These are phyloP conservation scores for Bipolaris cookei DNA, from an alignment of 2,329 filamentous ascomycete species.

Conservation along the genomic window DNA sequence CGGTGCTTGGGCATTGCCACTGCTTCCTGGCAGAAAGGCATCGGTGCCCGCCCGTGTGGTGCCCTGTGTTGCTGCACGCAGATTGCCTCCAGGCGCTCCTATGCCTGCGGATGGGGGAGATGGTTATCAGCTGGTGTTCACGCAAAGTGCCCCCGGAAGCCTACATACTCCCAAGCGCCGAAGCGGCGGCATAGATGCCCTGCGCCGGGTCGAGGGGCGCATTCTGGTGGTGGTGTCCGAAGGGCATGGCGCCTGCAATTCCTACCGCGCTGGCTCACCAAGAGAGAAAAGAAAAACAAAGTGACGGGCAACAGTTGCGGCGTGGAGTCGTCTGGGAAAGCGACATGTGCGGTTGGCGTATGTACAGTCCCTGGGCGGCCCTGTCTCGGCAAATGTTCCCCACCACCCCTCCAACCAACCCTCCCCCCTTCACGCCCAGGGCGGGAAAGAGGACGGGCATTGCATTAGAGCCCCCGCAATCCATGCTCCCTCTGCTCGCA, in stretches of 20 bases:
- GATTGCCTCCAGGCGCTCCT: conserved; percentile 53
- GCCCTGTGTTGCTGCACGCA: conserved; percentile 48
- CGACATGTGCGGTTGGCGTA: conserved; percentile 13
- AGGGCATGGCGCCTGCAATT: conserved; percentile 44
- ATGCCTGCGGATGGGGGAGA: conserved; percentile 37
- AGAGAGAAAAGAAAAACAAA: conserved; percentile 2
- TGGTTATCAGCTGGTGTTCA: conserved; percentile 13
- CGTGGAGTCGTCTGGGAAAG: conserved; percentile 12
- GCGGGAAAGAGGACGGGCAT: too few relatives aligned
- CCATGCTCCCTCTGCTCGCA: conserved; percentile 14
- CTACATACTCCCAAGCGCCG: conserved; percentile 51
- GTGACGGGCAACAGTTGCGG: conserved; percentile 16
- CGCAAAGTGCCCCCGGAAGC: conserved; percentile 1
- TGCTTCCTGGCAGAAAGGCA: conserved; percentile 50
- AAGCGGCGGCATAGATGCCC: conserved; percentile 55
- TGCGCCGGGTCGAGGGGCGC: conserved; percentile 47
- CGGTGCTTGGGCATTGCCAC: conserved; percentile 30
- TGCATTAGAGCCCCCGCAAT: neutral
- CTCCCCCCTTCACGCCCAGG: conserved; percentile 8
- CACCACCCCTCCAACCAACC: conserved; percentile 15
- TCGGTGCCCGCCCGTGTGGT: conserved; percentile 55
- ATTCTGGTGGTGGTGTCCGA: conserved; percentile 47
- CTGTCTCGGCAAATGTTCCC: conserved; percentile 18
- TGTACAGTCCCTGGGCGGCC: conserved; percentile 13
- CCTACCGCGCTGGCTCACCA: conserved; percentile 10